Percentiles rank a stretch among this genome's conserved stretches.
phyloP scores from a whole-genome alignment of 164 flowering plant genomes.

The Chloranthus sessilifolius region DNA sequence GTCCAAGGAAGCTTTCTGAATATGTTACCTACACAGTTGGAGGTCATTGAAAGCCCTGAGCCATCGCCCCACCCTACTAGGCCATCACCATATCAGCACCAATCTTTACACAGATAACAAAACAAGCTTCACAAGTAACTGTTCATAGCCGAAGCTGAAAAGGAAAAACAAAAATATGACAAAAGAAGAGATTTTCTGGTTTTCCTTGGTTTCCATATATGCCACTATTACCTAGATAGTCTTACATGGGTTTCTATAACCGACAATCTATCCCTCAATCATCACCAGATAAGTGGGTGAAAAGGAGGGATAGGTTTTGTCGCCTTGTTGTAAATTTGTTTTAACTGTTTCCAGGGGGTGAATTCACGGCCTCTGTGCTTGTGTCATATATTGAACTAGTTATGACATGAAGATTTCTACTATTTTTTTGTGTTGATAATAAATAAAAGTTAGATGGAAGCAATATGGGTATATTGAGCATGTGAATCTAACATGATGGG shows the following conservation, averaged over 20 bases:
- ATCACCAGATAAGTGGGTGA: not conserved
- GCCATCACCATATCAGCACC: conserved; percentile 18
- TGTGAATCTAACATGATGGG: conserved; percentile 4
- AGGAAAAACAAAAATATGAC: no score
- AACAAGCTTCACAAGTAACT: conserved; percentile 11
- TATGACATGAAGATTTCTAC: no score
- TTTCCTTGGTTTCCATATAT: conserved; percentile 4
- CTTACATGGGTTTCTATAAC: no score
- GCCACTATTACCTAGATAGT: no score
- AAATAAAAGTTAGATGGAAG: no score
- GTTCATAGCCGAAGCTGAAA: conserved; percentile 12
- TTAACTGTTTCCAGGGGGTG: not conserved
- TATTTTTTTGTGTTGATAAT: no score
- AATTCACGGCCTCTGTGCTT: not conserved
- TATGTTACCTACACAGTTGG: conserved; percentile 26
- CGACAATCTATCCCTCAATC: not conserved
- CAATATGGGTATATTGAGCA: no score
- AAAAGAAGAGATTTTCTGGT: not conserved
- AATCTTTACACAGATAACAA: conserved; percentile 3
- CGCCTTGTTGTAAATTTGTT: not conserved
- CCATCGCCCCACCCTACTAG: conserved; percentile 14
- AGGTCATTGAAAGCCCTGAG: conserved; percentile 30
- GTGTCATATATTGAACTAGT: not conserved
- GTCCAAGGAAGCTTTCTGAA: conserved; percentile 24
- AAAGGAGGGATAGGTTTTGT: not conserved